phyloP scores from a whole-genome alignment of 2,329 filamentous ascomycete species.

The Rosellinia necatrix region DNA sequence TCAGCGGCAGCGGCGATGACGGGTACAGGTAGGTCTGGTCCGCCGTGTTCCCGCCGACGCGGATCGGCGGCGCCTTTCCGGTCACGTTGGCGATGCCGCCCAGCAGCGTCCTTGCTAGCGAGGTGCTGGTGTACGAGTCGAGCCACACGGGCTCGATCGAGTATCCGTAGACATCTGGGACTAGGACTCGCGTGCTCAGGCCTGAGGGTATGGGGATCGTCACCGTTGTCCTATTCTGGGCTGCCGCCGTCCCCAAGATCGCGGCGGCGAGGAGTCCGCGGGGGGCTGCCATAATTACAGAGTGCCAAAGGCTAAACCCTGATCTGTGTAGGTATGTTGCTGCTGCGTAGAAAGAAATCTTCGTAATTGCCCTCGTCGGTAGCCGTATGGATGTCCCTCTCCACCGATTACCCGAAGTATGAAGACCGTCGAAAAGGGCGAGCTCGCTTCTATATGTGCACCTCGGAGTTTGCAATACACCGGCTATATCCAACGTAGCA shows the following conservation, averaged over 20 bases:
- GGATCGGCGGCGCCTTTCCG: slow-evolving; percentile 40
- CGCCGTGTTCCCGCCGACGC: slow-evolving; percentile 43
- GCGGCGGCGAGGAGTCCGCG: slow-evolving; percentile 19
- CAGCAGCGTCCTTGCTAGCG: slow-evolving; percentile 37
- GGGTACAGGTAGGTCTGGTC: slow-evolving; percentile 42
- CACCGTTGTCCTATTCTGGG: slow-evolving; percentile 26
- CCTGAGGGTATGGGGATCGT: slow-evolving; percentile 33
- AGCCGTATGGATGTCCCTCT: background rate
- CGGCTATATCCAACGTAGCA: slow-evolving; percentile 7
- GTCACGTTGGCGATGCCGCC: slow-evolving; percentile 36
- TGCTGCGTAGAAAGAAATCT: background rate
- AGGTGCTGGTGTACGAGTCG: slow-evolving; percentile 38
- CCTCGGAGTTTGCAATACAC: background rate
- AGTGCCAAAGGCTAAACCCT: background rate
- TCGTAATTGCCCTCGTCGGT: background rate
- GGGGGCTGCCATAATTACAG: slow-evolving; percentile 12
- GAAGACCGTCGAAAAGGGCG: background rate
- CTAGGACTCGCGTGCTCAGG: slow-evolving; percentile 35
- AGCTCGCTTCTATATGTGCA: slow-evolving; percentile 1
- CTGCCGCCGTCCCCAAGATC: slow-evolving; percentile 14
- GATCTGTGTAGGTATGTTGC: background rate
- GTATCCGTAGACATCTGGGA: slow-evolving; percentile 42
- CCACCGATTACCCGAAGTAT: background rate
- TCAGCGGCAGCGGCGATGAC: slow-evolving; percentile 33
- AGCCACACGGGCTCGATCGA: slow-evolving; percentile 44